Evolutionary conservation across 768 basidiomycete genomes (phyloP).

Genomic region (Termitomyces bulborhizus): DNA sequence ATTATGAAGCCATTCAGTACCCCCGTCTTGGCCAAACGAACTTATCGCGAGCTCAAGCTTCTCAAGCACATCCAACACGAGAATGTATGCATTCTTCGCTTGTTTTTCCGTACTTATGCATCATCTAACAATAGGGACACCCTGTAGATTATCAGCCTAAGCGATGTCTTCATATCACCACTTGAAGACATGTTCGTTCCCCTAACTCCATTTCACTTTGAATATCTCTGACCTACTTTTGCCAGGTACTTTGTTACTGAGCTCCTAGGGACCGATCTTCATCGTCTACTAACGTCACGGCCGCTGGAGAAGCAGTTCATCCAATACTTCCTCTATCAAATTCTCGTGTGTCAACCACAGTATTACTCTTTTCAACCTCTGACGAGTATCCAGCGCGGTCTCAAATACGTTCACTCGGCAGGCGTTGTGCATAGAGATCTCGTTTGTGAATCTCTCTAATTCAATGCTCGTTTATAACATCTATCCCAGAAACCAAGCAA

Average conservation of each 20-base stretch:
- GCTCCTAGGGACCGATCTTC: slow-evolving; percentile 95
- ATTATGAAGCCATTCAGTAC: slow-evolving; percentile 99
- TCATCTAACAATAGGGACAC: neutral
- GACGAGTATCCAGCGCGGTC: slow-evolving; percentile 61
- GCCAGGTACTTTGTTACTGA: slow-evolving; percentile 97
- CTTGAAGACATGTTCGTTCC: slow-evolving; percentile 85
- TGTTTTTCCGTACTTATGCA: neutral
- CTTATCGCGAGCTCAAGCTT: slow-evolving; percentile 96
- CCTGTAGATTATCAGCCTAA: slow-evolving; percentile 92
- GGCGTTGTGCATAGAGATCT: slow-evolving; percentile 98
- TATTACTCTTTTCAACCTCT: slow-evolving; percentile 2
- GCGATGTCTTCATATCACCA: slow-evolving; percentile 99
- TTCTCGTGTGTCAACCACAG: slow-evolving; percentile 55
- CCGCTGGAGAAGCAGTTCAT: slow-evolving; percentile 99
- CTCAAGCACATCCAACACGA: slow-evolving; percentile 98
- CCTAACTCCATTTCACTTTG: neutral
- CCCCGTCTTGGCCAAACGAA: slow-evolving; percentile 95
- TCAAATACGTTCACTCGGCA: slow-evolving; percentile 99
- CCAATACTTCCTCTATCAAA: slow-evolving; percentile 99
- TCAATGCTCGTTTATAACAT: neutral
- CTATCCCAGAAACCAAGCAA: slow-evolving; percentile 88
- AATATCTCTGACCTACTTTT: slow-evolving; percentile 1
- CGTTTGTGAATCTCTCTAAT: slow-evolving; percentile 34
- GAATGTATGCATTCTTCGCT: slow-evolving; percentile 54
- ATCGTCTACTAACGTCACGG: slow-evolving; percentile 91